Conservation (phyloP, 495 filamentous ascomycete genomes). For the Cryomyces minteri region DNA sequence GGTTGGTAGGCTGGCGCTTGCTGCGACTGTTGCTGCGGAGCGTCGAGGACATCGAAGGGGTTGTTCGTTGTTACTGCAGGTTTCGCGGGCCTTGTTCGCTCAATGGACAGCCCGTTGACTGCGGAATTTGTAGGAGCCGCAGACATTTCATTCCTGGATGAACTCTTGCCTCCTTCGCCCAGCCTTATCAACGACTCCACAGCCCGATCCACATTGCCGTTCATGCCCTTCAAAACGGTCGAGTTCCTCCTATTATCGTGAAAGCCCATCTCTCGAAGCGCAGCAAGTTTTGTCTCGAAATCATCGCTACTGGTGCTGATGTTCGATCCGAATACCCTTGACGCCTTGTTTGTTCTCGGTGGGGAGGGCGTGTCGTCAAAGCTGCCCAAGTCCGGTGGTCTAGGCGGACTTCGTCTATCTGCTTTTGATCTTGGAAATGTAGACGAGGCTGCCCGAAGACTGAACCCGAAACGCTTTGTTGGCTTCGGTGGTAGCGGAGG, state of each 20-base stretch:
- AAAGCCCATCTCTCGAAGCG: conserved; percentile 84
- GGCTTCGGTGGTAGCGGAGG: conserved; percentile 78
- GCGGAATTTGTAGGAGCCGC: not conserved
- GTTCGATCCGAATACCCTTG: conserved; percentile 48
- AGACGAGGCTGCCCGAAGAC: conserved; percentile 51
- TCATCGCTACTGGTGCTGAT: conserved; percentile 38
- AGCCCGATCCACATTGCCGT: conserved; percentile 68
- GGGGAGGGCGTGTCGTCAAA: conserved; percentile 17
- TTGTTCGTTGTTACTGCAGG: conserved; percentile 1
- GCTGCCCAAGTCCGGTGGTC: conserved; percentile 13
- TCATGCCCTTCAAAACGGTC: conserved; percentile 56
- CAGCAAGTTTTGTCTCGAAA: conserved; percentile 51
- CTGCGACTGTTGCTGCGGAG: conserved; percentile 1
- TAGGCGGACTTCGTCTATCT: conserved; percentile 12
- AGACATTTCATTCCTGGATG: conserved; percentile 5
- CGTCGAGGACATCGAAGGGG: conserved; percentile 1
- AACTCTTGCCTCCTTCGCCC: conserved; percentile 41
- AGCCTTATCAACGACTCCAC: conserved; percentile 67
- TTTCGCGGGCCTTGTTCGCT: conserved; percentile 8
- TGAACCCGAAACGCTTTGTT: conserved; percentile 55
- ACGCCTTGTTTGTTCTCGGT: conserved; percentile 33
- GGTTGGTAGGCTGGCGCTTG: not conserved
- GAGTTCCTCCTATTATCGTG: conserved; percentile 63
- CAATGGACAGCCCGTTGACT: conserved; percentile 7
- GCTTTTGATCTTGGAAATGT: conserved; percentile 27